Percentiles rank a stretch among this genome's conserved stretches.
Conservation (phyloP, 129 eudicot species). For the Flaveria linearis region DNA sequence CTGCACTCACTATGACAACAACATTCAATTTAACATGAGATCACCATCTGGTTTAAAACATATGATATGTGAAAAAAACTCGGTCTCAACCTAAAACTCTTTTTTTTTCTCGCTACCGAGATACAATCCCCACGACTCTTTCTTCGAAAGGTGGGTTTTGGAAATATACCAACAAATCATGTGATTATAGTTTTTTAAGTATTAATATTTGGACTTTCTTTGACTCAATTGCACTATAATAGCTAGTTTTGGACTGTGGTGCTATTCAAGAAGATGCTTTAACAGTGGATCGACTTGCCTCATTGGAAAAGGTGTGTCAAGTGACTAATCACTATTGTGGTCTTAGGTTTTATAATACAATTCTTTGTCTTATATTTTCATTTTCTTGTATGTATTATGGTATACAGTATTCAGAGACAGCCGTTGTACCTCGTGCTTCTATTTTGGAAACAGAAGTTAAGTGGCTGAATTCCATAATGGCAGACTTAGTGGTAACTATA, state of each 20-base stretch:
- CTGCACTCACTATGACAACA: no score
- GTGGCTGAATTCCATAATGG: constrained; percentile 96
- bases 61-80: no score
- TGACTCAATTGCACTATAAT: constrained; percentile 15
- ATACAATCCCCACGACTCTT: constrained; percentile 88
- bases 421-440: constrained; percentile 87
- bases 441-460: constrained; percentile 84
- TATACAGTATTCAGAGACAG: constrained; percentile 83
- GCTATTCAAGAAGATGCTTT: constrained; percentile 99
- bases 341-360: background rate
- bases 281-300: constrained; percentile 97
- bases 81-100: no score
- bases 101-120: no score
- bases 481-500: constrained; percentile 83
- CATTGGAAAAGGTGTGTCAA: constrained; percentile 71
- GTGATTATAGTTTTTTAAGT: background rate
- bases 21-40: no score
- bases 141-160: constrained; percentile 74
- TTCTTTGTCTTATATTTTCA: background rate
- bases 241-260: constrained; percentile 95
- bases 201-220: constrained; percentile 1
- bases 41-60: no score
- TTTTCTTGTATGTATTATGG: constrained; percentile 8
- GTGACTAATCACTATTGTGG: background rate
- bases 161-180: background rate